Percentiles rank a stretch among this genome's conserved stretches.
phyloP scores from a whole-genome alignment of 768 basidiomycete genomes.

The Termitomyces sp. region DNA sequence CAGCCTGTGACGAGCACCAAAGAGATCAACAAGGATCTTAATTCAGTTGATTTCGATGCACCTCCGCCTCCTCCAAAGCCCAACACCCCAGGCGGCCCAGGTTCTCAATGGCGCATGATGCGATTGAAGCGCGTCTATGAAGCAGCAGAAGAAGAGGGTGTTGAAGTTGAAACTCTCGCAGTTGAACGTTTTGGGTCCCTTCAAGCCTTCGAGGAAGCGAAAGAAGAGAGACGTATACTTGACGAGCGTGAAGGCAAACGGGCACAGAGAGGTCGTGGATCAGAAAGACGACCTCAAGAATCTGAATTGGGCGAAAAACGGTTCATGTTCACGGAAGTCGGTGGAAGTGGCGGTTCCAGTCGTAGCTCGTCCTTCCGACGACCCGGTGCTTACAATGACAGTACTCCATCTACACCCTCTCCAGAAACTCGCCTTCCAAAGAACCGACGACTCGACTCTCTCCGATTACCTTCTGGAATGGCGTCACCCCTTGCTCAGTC shows the following conservation, averaged over 20 bases:
- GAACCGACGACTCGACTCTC: constrained; percentile 53
- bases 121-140: constrained; percentile 88
- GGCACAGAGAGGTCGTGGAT: constrained; percentile 27
- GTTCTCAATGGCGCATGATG: constrained; percentile 98
- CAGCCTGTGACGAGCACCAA: constrained; percentile 58
- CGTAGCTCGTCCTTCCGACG: constrained; percentile 87
- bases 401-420: constrained; percentile 57
- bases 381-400: constrained; percentile 60
- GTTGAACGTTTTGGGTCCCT: constrained; percentile 84
- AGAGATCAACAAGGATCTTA: constrained; percentile 60
- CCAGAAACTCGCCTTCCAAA: constrained; percentile 32
- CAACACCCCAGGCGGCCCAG: constrained; percentile 79
- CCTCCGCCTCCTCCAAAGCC: constrained; percentile 40
- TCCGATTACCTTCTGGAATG: constrained; percentile 56
- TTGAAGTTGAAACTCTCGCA: constrained; percentile 71
- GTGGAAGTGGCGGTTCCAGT: constrained; percentile 60
- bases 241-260: constrained; percentile 73
- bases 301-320: constrained; percentile 48
- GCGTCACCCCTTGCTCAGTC: constrained; percentile 55
- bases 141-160: constrained; percentile 79
- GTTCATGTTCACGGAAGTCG: constrained; percentile 66
- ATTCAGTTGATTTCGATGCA: constrained; percentile 37
- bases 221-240: constrained; percentile 78
- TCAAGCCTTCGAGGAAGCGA: constrained; percentile 84
- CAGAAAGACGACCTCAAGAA: constrained; percentile 25